Evolutionary conservation across 2,329 filamentous ascomycete species (phyloP).

Genomic region (Paecilomyces sp.): DNA sequence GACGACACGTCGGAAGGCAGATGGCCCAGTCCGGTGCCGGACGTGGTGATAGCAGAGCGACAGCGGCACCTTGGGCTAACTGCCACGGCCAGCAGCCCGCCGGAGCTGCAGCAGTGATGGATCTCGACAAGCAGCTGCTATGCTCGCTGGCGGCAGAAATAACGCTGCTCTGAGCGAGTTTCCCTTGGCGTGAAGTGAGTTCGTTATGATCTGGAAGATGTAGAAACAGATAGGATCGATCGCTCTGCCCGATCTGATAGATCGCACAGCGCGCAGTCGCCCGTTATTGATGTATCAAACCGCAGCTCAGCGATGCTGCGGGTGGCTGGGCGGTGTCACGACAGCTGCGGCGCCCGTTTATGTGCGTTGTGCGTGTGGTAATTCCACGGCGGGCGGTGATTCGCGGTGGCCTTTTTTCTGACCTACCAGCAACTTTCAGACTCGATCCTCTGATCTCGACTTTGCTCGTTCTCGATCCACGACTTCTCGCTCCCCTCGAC

Average conservation of each 20-base stretch:
- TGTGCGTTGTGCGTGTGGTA: slow-evolving; percentile 11
- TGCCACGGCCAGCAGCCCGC: neutral
- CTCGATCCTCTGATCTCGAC: slow-evolving; percentile 25
- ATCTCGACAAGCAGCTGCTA: neutral
- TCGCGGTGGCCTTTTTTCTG: slow-evolving; percentile 15
- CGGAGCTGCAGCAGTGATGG: neutral
- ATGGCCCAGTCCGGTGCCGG: neutral
- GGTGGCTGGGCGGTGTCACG: slow-evolving; percentile 7
- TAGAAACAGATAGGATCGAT: neutral
- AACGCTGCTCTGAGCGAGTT: neutral
- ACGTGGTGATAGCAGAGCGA: neutral
- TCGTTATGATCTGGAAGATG: neutral
- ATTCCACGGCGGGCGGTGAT: slow-evolving; percentile 24
- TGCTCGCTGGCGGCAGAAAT: neutral
- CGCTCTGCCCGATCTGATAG: neutral
- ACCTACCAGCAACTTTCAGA: slow-evolving; percentile 18
- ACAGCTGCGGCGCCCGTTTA: neutral
- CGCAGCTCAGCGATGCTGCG: neutral
- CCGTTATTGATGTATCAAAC: neutral
- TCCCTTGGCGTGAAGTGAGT: neutral
- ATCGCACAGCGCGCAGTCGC: neutral
- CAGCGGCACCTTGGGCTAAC: neutral
- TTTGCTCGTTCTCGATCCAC: slow-evolving; percentile 23
- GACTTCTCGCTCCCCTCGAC: slow-evolving; percentile 7
- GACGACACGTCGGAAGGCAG: neutral